These are phyloP conservation scores for Oryza punctata DNA, from an alignment of 176 grass and related monocot species.

Conservation along the genomic window DNA sequence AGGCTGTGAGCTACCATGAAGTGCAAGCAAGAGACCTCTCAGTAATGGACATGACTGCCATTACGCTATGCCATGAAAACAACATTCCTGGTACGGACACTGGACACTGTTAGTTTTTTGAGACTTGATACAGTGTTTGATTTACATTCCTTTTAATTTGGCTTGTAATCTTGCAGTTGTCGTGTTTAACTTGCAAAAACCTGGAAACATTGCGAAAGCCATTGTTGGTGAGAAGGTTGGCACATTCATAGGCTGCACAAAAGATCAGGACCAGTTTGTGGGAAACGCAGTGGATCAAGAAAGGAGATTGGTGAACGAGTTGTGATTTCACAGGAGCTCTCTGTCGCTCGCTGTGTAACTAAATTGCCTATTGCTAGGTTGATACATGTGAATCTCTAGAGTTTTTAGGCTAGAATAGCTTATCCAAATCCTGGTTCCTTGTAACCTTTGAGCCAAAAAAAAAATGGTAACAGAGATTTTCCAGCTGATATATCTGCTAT, in stretches of 20 bases:
- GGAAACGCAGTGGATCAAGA: slow-evolving; percentile 35
- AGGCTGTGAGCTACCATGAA: slow-evolving; percentile 82
- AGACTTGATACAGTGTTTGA: background rate
- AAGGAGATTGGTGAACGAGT: slow-evolving; percentile 47
- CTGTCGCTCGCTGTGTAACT: background rate
- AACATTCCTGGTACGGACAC: slow-evolving; percentile 76
- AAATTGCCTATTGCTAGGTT: background rate
- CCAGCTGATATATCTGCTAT: slow-evolving; percentile 8
- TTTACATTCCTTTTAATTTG: background rate
- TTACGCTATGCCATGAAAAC: slow-evolving; percentile 97
- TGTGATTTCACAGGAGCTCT: slow-evolving; percentile 36
- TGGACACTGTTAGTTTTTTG: background rate
- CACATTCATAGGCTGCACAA: slow-evolving; percentile 66
- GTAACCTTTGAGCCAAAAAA: background rate
- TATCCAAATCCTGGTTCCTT: background rate
- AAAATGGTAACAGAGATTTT: background rate
- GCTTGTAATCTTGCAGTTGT: slow-evolving; percentile 61
- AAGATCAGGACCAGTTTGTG: slow-evolving; percentile 32
- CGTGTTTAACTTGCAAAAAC: slow-evolving; percentile 88
- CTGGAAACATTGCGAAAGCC: slow-evolving; percentile 93
- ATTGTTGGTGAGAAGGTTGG: slow-evolving; percentile 93
- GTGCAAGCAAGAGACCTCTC: slow-evolving; percentile 82
- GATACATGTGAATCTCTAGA: no score
- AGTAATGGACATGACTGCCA: slow-evolving; percentile 98
- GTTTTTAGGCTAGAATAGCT: slow-evolving; percentile 38